Conservation (phyloP, 148 eudicot genomes). For the Euryodendron excelsum region DNA sequence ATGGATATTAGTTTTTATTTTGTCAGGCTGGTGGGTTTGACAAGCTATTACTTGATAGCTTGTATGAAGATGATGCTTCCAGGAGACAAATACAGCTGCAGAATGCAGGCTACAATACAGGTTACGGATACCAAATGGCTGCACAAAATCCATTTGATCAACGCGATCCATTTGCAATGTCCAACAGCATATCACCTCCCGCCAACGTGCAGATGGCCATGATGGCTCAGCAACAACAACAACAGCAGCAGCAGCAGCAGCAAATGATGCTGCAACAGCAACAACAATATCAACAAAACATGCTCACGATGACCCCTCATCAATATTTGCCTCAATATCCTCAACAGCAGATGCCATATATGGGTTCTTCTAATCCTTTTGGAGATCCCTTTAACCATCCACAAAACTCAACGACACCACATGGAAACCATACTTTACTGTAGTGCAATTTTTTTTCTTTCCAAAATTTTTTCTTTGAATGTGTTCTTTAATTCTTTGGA, state of each 20-base stretch:
- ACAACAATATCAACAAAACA: conserved; percentile 25
- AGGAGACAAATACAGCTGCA: conserved; percentile 76
- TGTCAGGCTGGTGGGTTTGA: conserved; percentile 83
- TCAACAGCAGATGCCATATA: conserved; percentile 35
- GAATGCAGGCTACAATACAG: conserved; percentile 64
- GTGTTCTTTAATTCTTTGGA: conserved; percentile 22
- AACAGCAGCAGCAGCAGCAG: conserved; percentile 45
- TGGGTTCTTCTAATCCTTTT: conserved; percentile 57
- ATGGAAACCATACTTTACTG: conserved; percentile 56
- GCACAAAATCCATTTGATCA: conserved; percentile 51
- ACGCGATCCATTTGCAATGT: conserved; percentile 63
- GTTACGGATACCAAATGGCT: conserved; percentile 40
- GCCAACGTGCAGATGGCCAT: conserved; percentile 75
- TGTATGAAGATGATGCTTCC: conserved; percentile 78
- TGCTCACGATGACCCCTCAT: conserved; percentile 28
- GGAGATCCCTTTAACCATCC: conserved; percentile 69
- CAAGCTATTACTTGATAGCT: conserved; percentile 78
- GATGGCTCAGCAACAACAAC: conserved; percentile 54
- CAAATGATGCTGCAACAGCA: too few relatives aligned
- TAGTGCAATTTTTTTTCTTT: conserved; percentile 23
- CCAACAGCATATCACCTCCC: conserved; percentile 61
- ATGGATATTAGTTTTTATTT: neutral
- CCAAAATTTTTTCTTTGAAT: neutral
- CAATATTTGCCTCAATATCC: conserved; percentile 43
- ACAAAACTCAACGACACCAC: conserved; percentile 41